These are phyloP conservation scores for Globisporangium rhizosaccharum DNA, from an alignment of 352 stramenopile species.

Conservation along the genomic window DNA sequence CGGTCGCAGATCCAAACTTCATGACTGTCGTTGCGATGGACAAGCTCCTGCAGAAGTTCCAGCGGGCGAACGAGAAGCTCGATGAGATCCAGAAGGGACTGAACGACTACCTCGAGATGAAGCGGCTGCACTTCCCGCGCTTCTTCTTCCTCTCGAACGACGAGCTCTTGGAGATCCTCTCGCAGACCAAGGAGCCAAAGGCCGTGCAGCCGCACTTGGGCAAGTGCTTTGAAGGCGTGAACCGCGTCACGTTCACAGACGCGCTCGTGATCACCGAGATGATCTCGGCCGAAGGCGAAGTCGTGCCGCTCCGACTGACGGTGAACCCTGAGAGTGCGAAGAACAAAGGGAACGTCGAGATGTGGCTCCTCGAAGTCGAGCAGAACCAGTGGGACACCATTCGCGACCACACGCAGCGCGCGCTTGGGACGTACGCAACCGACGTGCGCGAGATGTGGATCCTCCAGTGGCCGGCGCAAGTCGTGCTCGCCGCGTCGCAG, in stretches of 20 bases:
- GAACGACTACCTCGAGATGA: conserved; percentile 93
- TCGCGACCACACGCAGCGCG: conserved; percentile 85
- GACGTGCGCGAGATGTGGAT: conserved; percentile 87
- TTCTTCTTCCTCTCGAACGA: conserved; percentile 96
- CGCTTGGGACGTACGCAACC: conserved; percentile 81
- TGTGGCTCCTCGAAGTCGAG: conserved; percentile 93
- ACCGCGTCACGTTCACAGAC: conserved; percentile 90
- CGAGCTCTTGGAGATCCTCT: conserved; percentile 91
- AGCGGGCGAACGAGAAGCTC: conserved; percentile 91
- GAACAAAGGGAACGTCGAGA: conserved; percentile 95
- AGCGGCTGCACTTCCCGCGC: conserved; percentile 89
- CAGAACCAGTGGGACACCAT: conserved; percentile 89
- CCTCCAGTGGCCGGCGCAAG: conserved; percentile 92
- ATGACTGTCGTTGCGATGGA: conserved; percentile 88
- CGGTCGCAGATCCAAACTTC: conserved; percentile 82
- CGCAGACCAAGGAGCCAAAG: conserved; percentile 91
- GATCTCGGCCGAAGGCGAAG: conserved; percentile 90
- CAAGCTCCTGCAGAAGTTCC: conserved; percentile 89
- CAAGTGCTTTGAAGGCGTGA: conserved; percentile 90
- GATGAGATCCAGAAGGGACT: conserved; percentile 93
- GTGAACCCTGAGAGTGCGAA: conserved; percentile 89
- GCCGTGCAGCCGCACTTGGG: conserved; percentile 90
- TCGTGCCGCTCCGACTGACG: conserved; percentile 69
- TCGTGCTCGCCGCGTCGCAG: conserved; percentile 89
- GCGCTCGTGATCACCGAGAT: conserved; percentile 92